Conservation (phyloP, 768 basidiomycete species). For the Suillus weaverae region DNA sequence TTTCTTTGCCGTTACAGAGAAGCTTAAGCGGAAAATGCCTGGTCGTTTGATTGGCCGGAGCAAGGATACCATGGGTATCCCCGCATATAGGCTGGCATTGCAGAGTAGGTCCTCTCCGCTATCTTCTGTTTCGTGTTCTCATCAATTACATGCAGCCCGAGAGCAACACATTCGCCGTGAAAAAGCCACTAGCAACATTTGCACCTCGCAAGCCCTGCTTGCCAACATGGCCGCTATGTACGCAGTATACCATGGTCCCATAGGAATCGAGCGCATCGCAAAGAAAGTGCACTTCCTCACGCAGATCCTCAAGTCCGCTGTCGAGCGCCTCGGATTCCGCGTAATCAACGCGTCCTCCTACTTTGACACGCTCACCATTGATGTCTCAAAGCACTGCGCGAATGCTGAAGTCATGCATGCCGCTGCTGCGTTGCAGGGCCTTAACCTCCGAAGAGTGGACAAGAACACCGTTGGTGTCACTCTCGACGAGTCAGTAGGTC, state of each 20-base stretch:
- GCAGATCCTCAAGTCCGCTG: constrained; percentile 63
- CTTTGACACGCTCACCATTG: constrained; percentile 90
- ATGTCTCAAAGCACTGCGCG: constrained; percentile 60
- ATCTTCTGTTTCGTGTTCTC: constrained; percentile 9
- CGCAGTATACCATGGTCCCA: constrained; percentile 93
- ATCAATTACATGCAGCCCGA: constrained; percentile 55
- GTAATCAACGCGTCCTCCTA: constrained; percentile 64
- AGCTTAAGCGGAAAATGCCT: constrained; percentile 97
- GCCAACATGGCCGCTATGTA: constrained; percentile 99
- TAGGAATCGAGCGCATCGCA: constrained; percentile 81
- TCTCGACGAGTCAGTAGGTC: constrained; percentile 86
- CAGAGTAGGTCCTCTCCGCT: constrained; percentile 67
- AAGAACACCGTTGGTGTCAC: constrained; percentile 80
- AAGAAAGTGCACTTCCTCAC: constrained; percentile 89
- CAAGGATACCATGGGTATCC: constrained; percentile 78
- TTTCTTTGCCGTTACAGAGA: constrained; percentile 93
- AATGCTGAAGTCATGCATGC: constrained; percentile 66
- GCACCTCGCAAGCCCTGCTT: constrained; percentile 94
- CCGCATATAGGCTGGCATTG: constrained; percentile 88
- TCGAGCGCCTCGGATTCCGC: constrained; percentile 75
- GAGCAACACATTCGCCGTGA: constrained; percentile 98
- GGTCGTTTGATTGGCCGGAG: constrained; percentile 92
- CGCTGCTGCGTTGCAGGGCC: constrained; percentile 57
- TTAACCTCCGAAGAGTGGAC: constrained; percentile 85
- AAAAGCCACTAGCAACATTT: constrained; percentile 98